phyloP scores from a whole-genome alignment of 352 stramenopile species.

The Pythium rhizo-oryzae region DNA sequence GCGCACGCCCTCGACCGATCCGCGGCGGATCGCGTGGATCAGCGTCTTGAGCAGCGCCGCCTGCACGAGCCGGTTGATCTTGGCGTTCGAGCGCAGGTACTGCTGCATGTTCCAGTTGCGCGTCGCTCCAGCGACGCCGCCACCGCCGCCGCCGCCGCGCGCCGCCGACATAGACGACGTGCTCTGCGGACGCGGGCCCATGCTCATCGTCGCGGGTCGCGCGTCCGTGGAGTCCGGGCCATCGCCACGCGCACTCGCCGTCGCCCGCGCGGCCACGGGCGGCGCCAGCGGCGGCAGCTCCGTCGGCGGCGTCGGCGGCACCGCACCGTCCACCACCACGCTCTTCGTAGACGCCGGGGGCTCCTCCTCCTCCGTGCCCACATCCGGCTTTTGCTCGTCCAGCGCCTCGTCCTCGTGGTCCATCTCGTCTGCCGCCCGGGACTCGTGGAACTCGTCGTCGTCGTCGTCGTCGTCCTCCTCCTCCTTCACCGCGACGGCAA shows the following conservation, averaged over 20 bases:
- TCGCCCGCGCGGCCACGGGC: constrained; percentile 2
- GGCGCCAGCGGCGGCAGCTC: constrained; percentile 22
- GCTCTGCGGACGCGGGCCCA: constrained; percentile 8
- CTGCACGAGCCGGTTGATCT: constrained; percentile 79
- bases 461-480: not conserved
- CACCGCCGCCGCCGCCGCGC: not conserved
- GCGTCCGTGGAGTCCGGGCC: constrained; percentile 8
- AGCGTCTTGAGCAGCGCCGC: constrained; percentile 84
- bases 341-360: not conserved
- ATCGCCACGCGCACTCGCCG: constrained; percentile 23
- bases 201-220: constrained; percentile 2
- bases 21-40: constrained; percentile 76
- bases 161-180: constrained; percentile 21
- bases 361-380: not conserved
- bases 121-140: not conserved
- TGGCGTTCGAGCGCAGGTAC: constrained; percentile 47
- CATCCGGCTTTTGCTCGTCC: not conserved
- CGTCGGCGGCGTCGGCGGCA: constrained; percentile 25
- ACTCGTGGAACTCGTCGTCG: constrained; percentile 15
- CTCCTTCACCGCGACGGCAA: too few species aligned
- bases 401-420: not conserved
- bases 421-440: not conserved
- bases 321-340: not conserved
- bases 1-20: constrained; percentile 81
- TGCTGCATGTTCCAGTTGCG: constrained; percentile 31